Base-by-base conservation (phyloP, 1,284 basidiomycete genomes). In the Naganishia albida region DNA sequence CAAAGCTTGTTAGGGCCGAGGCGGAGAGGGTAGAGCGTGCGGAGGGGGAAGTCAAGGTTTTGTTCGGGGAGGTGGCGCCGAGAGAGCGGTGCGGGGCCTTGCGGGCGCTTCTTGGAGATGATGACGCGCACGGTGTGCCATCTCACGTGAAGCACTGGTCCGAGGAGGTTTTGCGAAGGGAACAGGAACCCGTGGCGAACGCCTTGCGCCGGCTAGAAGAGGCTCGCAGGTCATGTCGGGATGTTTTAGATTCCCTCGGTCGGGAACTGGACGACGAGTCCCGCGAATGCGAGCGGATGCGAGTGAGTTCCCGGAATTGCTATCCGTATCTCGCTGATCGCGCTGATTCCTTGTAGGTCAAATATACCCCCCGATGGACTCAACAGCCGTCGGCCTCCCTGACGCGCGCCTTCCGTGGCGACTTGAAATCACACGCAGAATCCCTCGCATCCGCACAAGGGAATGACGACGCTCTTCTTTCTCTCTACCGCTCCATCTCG, bases 1-100 rank as follows among this genome's bases (percentile, higher is more conserved):
- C 95, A 16, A 98, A 99, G 79, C 82, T 99, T 26, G 91, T 93
- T 1, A 84, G 96, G 43, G 86, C 83, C 1, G 94, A 98, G 76
- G 88, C 90, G 1, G 94, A 98, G 82, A 85, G 87, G 52, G 87
- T 87, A 0, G 93, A 98, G 69, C 78, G 86, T 15, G 88, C 89
- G 0, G 92, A 97, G 72, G 88, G 83, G 0, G 91, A 96, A 76
- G 85, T 87, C 40, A 82, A 86, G 67, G 90, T 90, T 52, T 86
- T 87, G 16, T 79, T 99, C 40, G 93, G 96, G 51, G 87, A 88
- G 43, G 81, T 96, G 67, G 90, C 90, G 1, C 84, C 99, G 16
- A 89, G 90, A 56, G 85, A 85, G 20, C 87, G 87, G 0, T 78
- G 99, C n/a, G 78, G 82, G 8, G 82, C 88, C 56, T 98, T 88